These are phyloP conservation scores for Penicillium sp. DNA, from an alignment of 2,329 filamentous ascomycete genomes.

Conservation along the genomic window DNA sequence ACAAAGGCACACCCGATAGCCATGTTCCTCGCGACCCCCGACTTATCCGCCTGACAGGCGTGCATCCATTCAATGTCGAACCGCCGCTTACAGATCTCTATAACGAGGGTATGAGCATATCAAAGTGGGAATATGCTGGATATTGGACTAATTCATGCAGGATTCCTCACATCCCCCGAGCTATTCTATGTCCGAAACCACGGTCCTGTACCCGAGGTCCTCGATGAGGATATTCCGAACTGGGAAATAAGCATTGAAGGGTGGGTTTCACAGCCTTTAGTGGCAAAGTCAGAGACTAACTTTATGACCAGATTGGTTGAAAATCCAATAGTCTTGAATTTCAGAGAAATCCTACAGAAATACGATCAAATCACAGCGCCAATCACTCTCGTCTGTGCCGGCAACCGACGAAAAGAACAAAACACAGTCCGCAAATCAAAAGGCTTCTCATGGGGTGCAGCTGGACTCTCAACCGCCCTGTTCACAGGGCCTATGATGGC, in stretches of 20 bases:
- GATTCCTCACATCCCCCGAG: conserved; percentile 81
- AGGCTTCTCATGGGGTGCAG: conserved; percentile 89
- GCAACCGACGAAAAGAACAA: conserved; percentile 87
- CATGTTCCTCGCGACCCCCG: conserved; percentile 76
- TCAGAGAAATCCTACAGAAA: conserved; percentile 65
- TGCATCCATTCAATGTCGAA: conserved; percentile 89
- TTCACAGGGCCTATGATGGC: conserved; percentile 78
- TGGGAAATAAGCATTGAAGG: conserved; percentile 85
- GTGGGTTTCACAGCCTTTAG: conserved; percentile 19
- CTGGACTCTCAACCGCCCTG: conserved; percentile 77
- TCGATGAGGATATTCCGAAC: conserved; percentile 64
- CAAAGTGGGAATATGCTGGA: background rate
- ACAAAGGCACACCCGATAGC: conserved; percentile 74
- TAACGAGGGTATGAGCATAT: conserved; percentile 47
- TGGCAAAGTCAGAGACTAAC: conserved; percentile 5
- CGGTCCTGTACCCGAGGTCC: conserved; percentile 71
- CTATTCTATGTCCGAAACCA: conserved; percentile 92
- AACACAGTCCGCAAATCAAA: conserved; percentile 87
- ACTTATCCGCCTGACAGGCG: conserved; percentile 78
- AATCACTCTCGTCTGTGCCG: conserved; percentile 84
- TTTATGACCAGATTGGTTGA: conserved; percentile 58
- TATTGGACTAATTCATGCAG: conserved; percentile 36
- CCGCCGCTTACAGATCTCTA: conserved; percentile 73
- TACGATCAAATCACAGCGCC: conserved; percentile 81
- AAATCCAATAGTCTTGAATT: conserved; percentile 64